A percentile compares a stretch with the other conserved stretches of the same genome.
Evolutionary conservation across 2,329 filamentous ascomycete genomes (phyloP).

Genomic region (Colletotrichum tropicicola): DNA sequence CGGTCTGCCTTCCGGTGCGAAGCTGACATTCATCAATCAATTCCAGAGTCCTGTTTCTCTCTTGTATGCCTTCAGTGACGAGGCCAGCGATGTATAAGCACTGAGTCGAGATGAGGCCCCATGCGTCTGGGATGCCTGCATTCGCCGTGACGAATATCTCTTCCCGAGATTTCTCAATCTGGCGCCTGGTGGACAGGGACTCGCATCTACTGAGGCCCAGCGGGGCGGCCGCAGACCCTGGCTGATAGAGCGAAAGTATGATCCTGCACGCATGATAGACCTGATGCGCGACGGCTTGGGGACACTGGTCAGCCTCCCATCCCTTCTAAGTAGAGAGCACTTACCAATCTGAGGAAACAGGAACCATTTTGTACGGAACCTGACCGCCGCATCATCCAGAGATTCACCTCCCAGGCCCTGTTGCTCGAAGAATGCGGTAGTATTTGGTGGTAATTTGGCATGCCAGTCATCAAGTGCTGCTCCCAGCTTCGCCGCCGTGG

Average conservation of each 20-base stretch:
- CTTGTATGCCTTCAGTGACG: neutral
- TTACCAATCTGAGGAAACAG: neutral
- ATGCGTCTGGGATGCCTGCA: neutral
- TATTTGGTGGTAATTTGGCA: too few relatives aligned
- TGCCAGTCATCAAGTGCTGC: too few relatives aligned
- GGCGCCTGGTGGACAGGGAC: neutral
- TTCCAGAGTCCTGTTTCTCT: neutral
- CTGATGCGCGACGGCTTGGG: neutral
- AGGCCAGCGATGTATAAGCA: neutral
- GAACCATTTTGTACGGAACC: too few relatives aligned
- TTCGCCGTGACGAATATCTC: neutral
- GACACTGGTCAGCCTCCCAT: too few relatives aligned
- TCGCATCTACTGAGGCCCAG: neutral
- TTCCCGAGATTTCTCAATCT: neutral
- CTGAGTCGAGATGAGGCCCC: neutral
- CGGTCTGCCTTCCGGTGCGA: neutral
- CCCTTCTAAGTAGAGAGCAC: too few relatives aligned
- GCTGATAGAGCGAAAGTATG: neutral
- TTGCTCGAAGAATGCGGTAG: too few relatives aligned
- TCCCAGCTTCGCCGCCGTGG: too few relatives aligned
- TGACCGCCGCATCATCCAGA: too few relatives aligned
- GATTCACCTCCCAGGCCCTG: too few relatives aligned
- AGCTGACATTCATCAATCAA: neutral
- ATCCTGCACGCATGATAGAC: neutral
- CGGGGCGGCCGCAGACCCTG: too few relatives aligned